Evolutionary conservation across 768 basidiomycete genomes (phyloP), one percentile per base, ranked within the genome.

Genomic region (Collybia mongolica): DNA sequence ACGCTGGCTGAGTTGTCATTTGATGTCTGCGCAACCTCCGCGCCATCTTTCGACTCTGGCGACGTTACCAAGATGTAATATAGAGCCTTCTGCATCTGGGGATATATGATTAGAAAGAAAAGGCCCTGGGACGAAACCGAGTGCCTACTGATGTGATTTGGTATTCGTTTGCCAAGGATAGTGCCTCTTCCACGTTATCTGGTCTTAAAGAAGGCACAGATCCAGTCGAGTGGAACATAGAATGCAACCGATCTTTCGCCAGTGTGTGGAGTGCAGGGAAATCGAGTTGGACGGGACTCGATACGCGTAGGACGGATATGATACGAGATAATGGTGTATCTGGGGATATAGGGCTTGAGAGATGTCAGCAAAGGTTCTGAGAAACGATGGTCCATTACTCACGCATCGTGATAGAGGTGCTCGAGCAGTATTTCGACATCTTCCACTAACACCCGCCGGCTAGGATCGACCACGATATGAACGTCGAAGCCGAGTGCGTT

Each of bases 331-430:
- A 77, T 2, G 75, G 59, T 14, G 76, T 60, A 15, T 75, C 68
- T 5, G 56, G 52, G 37, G 71, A 70, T 46, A 87, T 54, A 15
- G 79, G 76, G 17, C 86, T 86, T 60, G 53, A 57, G 37, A 44
- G 26, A 26, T 37, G n/a, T 41, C 44, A 44, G 37, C 49, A 40
- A 44, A 48, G 37, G 46, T 12, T n/a, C 39, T 35, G 39, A 38
- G 8, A 12, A 24, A 28, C 35, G 46, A 14, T 35, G 5, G 32
- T 5, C 17, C 17, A 40, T 23, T 35, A 78, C 83, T 74, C 65
- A 88, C 88, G 64, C 64, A 59, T 88, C 81, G 59, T 86, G 81
- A 60, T 89, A 88, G 24, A 89, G 59, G 65, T 86, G 78, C 51
- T 74, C 73, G n/a, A 89, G 66, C 42, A 90, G 62, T 1, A 69